A percentile compares a stretch with the other conserved stretches of the same genome.
Evolutionary conservation across 2,329 filamentous ascomycete species (phyloP).

Genomic region (Sclerotinia glacialis): DNA sequence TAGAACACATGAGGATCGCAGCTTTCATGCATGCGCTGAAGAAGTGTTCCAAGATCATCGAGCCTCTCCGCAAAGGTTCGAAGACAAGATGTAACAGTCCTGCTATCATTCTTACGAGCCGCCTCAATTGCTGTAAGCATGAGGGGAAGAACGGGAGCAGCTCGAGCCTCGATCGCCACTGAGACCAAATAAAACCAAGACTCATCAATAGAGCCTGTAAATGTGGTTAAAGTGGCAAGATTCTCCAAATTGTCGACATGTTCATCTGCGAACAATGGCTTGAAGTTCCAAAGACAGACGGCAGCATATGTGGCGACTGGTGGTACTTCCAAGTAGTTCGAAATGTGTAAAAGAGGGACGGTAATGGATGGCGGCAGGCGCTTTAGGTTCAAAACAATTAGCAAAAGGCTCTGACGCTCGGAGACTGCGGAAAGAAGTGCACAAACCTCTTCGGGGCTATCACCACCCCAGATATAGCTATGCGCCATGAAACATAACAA

Average conservation of each 20-base stretch:
- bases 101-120: constrained; percentile 65
- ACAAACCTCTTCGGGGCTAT: constrained; percentile 69
- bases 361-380: constrained; percentile 77
- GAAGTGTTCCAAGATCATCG: constrained; percentile 74
- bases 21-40: constrained; percentile 90
- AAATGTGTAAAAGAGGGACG: constrained; percentile 75
- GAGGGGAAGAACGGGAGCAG: constrained; percentile 78
- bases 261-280: constrained; percentile 82
- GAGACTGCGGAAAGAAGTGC: not conserved
- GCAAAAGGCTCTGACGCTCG: not conserved
- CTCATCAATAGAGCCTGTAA: constrained; percentile 92
- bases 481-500: constrained; percentile 89
- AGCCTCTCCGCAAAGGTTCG: constrained; percentile 80
- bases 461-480: constrained; percentile 94
- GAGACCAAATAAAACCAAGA: constrained; percentile 99
- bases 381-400: constrained; percentile 30
- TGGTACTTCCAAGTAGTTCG: constrained; percentile 75
- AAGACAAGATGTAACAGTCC: constrained; percentile 74
- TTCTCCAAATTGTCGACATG: constrained; percentile 82
- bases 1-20: constrained; percentile 96
- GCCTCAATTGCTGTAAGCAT: constrained; percentile 87
- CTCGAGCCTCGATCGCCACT: constrained; percentile 90
- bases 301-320: constrained; percentile 93
- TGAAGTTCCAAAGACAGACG: constrained; percentile 94
- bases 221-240: constrained; percentile 80